Base-by-base conservation (phyloP, 2,329 filamentous ascomycete species). In the Trichoderma afroharzianum region DNA sequence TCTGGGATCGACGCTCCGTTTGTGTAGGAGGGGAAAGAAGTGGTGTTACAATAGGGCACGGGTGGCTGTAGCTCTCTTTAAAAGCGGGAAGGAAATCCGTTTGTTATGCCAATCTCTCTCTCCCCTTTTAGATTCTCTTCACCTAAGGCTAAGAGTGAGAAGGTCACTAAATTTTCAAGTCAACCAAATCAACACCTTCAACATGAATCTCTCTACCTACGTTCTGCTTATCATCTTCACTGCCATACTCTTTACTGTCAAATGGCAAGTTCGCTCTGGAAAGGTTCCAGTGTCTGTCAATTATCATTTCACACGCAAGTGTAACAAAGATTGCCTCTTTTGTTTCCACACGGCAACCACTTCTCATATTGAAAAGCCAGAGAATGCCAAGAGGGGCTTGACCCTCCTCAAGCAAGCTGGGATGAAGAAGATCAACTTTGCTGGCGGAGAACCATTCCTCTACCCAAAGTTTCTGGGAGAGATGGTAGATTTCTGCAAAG, bases 391-490 rank as follows among this genome's bases (percentile, higher is more conserved):
- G 50, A 24, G 24, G 12, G 63, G 47, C 3, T 26, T 64, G 4
- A 18, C 30, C 4, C 47, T 66, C 47, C 50, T 55, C 30, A 39
- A 57, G 30, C 21, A 66, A 9, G 50, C 63, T 1, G 63, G 50
- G 24, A 67, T 67, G 63, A 67, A 67, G 63, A 57, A 67, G 18
- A 57, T 36, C 6, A 67, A 67, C 50, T 67, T 67, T 30, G 63
- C 63, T 9, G 50, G 63, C 30, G 50, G 50, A 21, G 63, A 67
- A 24, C 47, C 50, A 9, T 66, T 66, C 18, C 63, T 66, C 30
- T 57, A 39, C 15, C 47, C 47, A 14, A 66, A 39, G 12, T 57
- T 66, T 21, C 30, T 66, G 3, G 47, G 47, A 6, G 8, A 33
- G 18, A 39, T 66, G 47, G 21, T 66, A 7, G 32, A 66, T 8